phyloP scores from a whole-genome alignment of 2,329 filamentous ascomycete genomes.

The Arthrobotrys conoides region DNA sequence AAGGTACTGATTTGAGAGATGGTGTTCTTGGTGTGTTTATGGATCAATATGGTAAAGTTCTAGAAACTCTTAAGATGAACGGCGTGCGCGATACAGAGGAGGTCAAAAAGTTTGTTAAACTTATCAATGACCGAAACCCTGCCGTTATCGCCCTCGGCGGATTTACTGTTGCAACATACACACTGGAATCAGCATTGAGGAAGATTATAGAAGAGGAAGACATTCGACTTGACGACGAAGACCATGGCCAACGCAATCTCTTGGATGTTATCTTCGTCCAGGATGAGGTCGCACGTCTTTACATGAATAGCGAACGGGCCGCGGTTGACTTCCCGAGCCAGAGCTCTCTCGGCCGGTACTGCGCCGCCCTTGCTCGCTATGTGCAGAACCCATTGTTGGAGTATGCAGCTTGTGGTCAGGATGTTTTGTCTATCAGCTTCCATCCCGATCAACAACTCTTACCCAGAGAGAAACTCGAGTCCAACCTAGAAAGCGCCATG shows the following conservation, averaged over 20 bases:
- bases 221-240: constrained; percentile 74
- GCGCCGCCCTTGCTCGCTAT: constrained; percentile 88
- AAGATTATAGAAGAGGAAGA: constrained; percentile 82
- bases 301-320: constrained; percentile 89
- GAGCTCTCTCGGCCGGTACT: constrained; percentile 85
- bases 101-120: constrained; percentile 79
- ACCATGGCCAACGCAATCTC: constrained; percentile 81
- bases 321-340: constrained; percentile 84
- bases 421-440: constrained; percentile 87
- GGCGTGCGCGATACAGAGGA: constrained; percentile 81
- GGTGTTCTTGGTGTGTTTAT: constrained; percentile 92
- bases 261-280: constrained; percentile 93
- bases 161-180: constrained; percentile 87
- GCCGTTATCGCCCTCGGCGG: constrained; percentile 93
- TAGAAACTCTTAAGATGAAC: constrained; percentile 88
- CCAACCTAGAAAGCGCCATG: constrained; percentile 93
- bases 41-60: constrained; percentile 88
- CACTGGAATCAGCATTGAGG: constrained; percentile 84
- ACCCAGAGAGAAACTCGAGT: constrained; percentile 86
- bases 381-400: constrained; percentile 97
- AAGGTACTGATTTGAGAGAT: constrained; percentile 80
- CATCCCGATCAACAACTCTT: constrained; percentile 91
- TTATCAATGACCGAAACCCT: constrained; percentile 83
- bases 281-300: constrained; percentile 95
- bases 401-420: constrained; percentile 91